These are phyloP conservation scores for Penicillium olsonii DNA, from an alignment of 2,329 filamentous ascomycete genomes.

Conservation along the genomic window DNA sequence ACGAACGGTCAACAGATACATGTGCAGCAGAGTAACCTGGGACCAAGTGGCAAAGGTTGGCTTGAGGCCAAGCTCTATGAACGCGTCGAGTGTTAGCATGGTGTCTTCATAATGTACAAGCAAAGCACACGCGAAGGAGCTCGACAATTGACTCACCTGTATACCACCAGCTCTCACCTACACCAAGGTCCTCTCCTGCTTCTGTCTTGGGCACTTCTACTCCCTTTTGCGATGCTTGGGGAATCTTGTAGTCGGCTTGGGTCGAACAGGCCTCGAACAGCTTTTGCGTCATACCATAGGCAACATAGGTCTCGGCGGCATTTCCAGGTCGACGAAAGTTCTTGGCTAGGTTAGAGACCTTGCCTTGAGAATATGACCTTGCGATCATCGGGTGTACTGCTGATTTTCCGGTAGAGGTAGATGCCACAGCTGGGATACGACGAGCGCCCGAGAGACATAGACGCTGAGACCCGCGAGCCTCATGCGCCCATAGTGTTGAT, in stretches of 20 bases:
- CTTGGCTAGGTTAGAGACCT: constrained; percentile 30
- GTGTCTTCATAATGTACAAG: not conserved
- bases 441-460: constrained; percentile 15
- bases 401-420: constrained; percentile 14
- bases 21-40: constrained; percentile 92
- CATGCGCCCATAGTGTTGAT: constrained; percentile 21
- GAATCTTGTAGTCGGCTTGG: constrained; percentile 76
- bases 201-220: constrained; percentile 69
- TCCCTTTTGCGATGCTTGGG: constrained; percentile 65
- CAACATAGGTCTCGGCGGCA: constrained; percentile 69
- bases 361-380: constrained; percentile 18
- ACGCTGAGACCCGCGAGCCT: constrained; percentile 16
- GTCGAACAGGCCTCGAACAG: constrained; percentile 74
- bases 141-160: constrained; percentile 57
- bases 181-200: constrained; percentile 80
- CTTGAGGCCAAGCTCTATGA: constrained; percentile 71
- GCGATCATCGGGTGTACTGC: constrained; percentile 8
- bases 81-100: constrained; percentile 1
- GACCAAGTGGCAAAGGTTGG: constrained; percentile 96
- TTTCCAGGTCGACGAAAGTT: constrained; percentile 38
- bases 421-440: not conserved
- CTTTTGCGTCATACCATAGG: constrained; percentile 75
- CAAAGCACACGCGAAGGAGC: not conserved
- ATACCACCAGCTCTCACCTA: constrained; percentile 78
- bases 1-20: constrained; percentile 86